A percentile compares a stretch with the other conserved stretches of the same genome.
These are phyloP conservation scores for Pelagomonas calceolata DNA, from an alignment of 108 stramenopile species.

Conservation along the genomic window DNA sequence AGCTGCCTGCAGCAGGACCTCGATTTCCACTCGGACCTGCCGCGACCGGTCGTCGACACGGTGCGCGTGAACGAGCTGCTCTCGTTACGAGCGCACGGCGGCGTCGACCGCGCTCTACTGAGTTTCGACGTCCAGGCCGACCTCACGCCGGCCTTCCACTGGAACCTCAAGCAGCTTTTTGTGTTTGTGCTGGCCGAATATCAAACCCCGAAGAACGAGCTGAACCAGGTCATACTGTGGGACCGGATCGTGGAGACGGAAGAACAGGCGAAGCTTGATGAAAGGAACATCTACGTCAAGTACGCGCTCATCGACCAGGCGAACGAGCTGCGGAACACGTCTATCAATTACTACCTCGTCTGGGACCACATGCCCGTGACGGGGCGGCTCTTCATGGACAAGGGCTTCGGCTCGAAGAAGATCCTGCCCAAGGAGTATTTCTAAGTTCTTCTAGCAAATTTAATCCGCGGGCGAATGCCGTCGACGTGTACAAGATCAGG, in stretches of 20 bases:
- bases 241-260: conserved; percentile 82
- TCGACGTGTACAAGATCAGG: too few relatives aligned
- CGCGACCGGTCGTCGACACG: conserved; percentile 41
- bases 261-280: conserved; percentile 52
- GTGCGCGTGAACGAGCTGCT: conserved; percentile 59
- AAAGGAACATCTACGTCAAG: conserved; percentile 79
- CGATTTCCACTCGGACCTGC: not conserved
- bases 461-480: too few relatives aligned
- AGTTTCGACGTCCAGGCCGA: conserved; percentile 86
- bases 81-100: conserved; percentile 74
- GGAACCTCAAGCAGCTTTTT: conserved; percentile 94
- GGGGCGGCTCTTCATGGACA: conserved; percentile 54
- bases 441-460: not conserved
- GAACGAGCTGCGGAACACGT: conserved; percentile 72
- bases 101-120: conserved; percentile 80
- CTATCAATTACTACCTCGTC: conserved; percentile 67
- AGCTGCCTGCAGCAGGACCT: conserved; percentile 55
- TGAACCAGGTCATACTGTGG: conserved; percentile 87
- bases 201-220: conserved; percentile 56
- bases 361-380: conserved; percentile 99
- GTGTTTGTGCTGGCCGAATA: conserved; percentile 83
- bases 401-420: conserved; percentile 44
- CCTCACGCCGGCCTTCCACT: conserved; percentile 88
- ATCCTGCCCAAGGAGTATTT: conserved; percentile 58
- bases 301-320: conserved; percentile 91